Percentiles rank a stretch among this genome's conserved stretches.
These are phyloP conservation scores for Flaveria robusta DNA, from an alignment of 129 eudicot genomes.

Conservation along the genomic window DNA sequence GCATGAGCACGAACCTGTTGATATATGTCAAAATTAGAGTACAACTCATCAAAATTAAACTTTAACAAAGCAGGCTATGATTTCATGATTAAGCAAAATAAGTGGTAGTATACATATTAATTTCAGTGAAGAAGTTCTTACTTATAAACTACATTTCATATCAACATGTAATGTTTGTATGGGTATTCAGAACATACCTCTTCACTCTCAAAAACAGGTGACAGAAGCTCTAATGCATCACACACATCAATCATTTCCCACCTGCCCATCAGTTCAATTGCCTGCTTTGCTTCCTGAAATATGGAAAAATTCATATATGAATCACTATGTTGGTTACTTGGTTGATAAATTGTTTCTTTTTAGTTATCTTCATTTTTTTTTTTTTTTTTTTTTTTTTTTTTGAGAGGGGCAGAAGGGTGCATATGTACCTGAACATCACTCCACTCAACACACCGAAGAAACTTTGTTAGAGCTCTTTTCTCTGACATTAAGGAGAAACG, in stretches of 20 bases:
- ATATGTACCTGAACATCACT: slow-evolving; percentile 88
- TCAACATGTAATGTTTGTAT: slow-evolving; percentile 5
- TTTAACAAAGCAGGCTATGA: slow-evolving; percentile 15
- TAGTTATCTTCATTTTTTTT: background rate
- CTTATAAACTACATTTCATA: background rate
- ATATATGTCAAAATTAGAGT: slow-evolving; percentile 1
- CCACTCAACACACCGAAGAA: slow-evolving; percentile 99
- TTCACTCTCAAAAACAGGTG: slow-evolving; percentile 99
- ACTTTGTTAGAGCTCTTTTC: slow-evolving; percentile 90
- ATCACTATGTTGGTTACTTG: background rate
- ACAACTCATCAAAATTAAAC: slow-evolving; percentile 14
- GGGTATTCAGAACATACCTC: slow-evolving; percentile 55
- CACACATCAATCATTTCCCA: slow-evolving; percentile 98
- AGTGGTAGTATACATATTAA: background rate
- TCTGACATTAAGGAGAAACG: slow-evolving; percentile 95
- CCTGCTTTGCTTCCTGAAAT: slow-evolving; percentile 97
- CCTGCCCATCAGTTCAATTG: slow-evolving; percentile 84
- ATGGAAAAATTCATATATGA: background rate
- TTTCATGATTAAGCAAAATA: background rate
- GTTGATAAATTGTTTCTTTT: background rate
- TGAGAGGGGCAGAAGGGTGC: background rate
- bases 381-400: background rate
- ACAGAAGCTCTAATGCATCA: slow-evolving; percentile 95
- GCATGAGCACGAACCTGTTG: slow-evolving; percentile 99
- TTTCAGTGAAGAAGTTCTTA: slow-evolving; percentile 6